Percentiles rank a stretch among this genome's conserved stretches.
phyloP scores from a whole-genome alignment of 1,284 basidiomycete species.

The Salmacisia buchloeana region DNA sequence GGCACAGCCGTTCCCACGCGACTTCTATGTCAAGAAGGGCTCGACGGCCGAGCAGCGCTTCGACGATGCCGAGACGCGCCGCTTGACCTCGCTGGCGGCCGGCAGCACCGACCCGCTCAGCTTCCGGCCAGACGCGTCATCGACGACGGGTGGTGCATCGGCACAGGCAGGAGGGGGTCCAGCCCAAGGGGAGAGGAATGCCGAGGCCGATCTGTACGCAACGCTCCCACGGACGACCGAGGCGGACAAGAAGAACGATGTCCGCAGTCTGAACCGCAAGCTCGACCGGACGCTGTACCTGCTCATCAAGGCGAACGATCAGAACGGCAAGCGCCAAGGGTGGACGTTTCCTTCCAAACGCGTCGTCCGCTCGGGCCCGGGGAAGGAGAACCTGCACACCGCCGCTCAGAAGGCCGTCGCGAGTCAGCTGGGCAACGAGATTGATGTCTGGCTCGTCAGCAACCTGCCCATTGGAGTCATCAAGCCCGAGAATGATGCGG shows the following conservation, averaged over 20 bases:
- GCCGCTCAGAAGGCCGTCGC: conserved; percentile 29
- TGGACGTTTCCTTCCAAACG: conserved; percentile 18
- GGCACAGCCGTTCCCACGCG: conserved; percentile 78
- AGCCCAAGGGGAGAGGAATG: not conserved
- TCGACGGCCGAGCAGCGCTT: conserved; percentile 79
- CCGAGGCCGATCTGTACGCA: conserved; percentile 59
- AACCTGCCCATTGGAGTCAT: conserved; percentile 40
- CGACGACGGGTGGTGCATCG: not conserved
- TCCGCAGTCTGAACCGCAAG: conserved; percentile 71
- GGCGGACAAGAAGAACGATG: conserved; percentile 61
- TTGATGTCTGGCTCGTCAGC: conserved; percentile 47
- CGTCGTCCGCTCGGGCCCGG: conserved; percentile 16
- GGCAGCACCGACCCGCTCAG: not conserved
- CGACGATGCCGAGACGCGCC: conserved; percentile 56
- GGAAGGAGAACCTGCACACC: conserved; percentile 24
- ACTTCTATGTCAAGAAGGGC: conserved; percentile 93
- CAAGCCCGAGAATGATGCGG: not conserved
- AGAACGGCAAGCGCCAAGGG: conserved; percentile 30
- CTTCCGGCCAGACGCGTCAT: not conserved
- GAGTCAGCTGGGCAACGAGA: conserved; percentile 28
- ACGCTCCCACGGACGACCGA: conserved; percentile 55
- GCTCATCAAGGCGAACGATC: conserved; percentile 61
- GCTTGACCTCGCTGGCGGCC: conserved; percentile 5
- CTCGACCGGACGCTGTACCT: conserved; percentile 82
- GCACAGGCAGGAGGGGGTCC: not conserved